Evolutionary conservation across 768 basidiomycete species (phyloP).

Genomic region (Austroboletus festivus): DNA sequence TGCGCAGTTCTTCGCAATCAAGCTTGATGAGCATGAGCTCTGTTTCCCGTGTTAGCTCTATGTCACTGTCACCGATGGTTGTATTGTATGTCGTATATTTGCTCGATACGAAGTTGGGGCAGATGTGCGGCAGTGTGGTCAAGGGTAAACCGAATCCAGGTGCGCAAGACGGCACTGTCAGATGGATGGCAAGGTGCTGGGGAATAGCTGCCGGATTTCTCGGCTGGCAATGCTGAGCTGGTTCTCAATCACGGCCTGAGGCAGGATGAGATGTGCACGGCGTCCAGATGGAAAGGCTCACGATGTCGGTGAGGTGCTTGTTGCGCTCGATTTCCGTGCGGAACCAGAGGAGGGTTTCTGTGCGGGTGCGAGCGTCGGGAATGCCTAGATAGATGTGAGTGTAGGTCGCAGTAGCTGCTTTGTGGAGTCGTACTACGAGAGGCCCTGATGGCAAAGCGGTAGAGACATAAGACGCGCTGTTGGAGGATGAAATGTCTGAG

Average conservation of each 20-base stretch:
- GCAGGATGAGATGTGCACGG: constrained; percentile 10
- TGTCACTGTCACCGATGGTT: no score
- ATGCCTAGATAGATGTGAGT: constrained; percentile 46
- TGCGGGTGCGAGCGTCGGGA: constrained; percentile 54
- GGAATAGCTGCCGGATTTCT: constrained; percentile 61
- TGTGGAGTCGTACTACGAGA: constrained; percentile 50
- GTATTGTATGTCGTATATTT: not conserved
- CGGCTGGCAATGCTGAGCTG: constrained; percentile 53
- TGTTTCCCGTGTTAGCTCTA: no score
- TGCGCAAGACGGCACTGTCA: no score
- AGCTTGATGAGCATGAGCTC: constrained; percentile 37
- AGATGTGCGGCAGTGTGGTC: not conserved
- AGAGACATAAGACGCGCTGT: constrained; percentile 57
- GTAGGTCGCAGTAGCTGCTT: not conserved
- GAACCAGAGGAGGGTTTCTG: constrained; percentile 71
- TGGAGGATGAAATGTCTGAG: constrained; percentile 77
- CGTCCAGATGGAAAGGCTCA: constrained; percentile 26
- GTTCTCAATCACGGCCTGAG: constrained; percentile 58
- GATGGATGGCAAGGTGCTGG: no score
- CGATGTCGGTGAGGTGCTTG: constrained; percentile 53
- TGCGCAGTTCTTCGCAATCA: constrained; percentile 71
- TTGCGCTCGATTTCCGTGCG: constrained; percentile 69
- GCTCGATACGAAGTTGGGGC: not conserved
- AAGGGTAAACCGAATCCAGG: no score
- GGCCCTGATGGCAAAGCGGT: constrained; percentile 66